Percentiles rank a stretch among this genome's conserved stretches.
phyloP scores from a whole-genome alignment of 129 eudicot species.

The Calendula officinalis region DNA sequence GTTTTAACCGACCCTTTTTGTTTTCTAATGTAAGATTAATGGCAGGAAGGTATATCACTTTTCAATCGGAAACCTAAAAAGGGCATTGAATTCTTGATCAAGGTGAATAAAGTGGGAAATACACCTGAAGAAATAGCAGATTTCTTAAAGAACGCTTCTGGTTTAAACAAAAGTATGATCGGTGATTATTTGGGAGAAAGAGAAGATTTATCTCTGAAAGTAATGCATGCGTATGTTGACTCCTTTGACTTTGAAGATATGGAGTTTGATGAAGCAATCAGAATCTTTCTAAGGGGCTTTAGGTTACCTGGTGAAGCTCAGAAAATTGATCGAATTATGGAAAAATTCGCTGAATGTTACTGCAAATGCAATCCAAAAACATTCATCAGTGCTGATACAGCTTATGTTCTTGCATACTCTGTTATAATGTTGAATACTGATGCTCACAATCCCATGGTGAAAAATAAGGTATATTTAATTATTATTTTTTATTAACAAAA shows the following conservation, averaged over 20 bases:
- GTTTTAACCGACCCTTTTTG: slow-evolving; percentile 2
- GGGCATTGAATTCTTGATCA: slow-evolving; percentile 86
- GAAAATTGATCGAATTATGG: slow-evolving; percentile 94
- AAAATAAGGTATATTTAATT: slow-evolving; percentile 75
- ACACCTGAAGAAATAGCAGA: slow-evolving; percentile 85
- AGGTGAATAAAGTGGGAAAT: slow-evolving; percentile 82
- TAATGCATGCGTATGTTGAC: slow-evolving; percentile 91
- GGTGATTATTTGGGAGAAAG: slow-evolving; percentile 95
- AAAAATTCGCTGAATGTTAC: slow-evolving; percentile 88
- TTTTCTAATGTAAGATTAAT: slow-evolving; percentile 43
- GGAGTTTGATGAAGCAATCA: slow-evolving; percentile 90
- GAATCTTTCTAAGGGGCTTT: slow-evolving; percentile 71
- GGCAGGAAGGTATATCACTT: slow-evolving; percentile 97
- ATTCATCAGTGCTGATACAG: slow-evolving; percentile 92
- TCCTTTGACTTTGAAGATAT: slow-evolving; percentile 77
- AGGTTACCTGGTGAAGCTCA: slow-evolving; percentile 99
- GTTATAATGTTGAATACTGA: slow-evolving; percentile 90
- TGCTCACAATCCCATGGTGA: slow-evolving; percentile 91
- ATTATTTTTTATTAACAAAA: neutral
- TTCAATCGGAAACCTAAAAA: slow-evolving; percentile 84
- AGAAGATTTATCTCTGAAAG: slow-evolving; percentile 74
- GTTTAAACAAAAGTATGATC: slow-evolving; percentile 72
- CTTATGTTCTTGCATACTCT: slow-evolving; percentile 94
- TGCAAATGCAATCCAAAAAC: slow-evolving; percentile 88
- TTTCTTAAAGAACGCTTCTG: slow-evolving; percentile 77